Base-by-base conservation (phyloP, 148 eudicot species). In the Cornus suecica region DNA sequence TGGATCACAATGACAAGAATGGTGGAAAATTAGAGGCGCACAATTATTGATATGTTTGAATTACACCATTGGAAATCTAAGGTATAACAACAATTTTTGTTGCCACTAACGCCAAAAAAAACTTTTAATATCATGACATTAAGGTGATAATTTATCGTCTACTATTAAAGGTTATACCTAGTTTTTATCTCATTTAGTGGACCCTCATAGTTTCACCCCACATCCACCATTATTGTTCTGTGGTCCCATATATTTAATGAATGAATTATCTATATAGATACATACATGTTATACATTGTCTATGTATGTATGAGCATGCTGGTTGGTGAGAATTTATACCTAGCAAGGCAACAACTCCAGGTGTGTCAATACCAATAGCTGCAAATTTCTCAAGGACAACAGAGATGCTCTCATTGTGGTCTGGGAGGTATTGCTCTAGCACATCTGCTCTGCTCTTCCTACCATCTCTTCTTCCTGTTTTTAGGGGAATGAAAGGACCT, bases 401-500 rank as follows among this genome's bases (percentile, higher is more conserved):
- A 75, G 84, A 76, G 93, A 95, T 90, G 87, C 97, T 95, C 80
- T 95, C 99, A 70, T 95, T 95, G 84, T 95, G 99, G 77, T 95
- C 99, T 10, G 97, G 99, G 31, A 95, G 86, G 77, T 89, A 89
- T 68, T 95, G 88, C 80, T 95, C 99, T 54, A 95, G 83, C 22
- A 91, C 80, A 60, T 92, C 94, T 68, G 94, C 97, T 82, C 99
- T 87, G 83, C 94, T 91, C 68, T 74, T 89, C 60, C 99, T 86
- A 10, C 97, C 97, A 86, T 95, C 97, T 79, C 97, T 92, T 76
- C 99, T 88, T 78, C 99, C 99, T 23, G 99, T 95, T 83, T 95
- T 95, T 1, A 95, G 84, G 1, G 89, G 85, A 42, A 95, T 91
- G 76, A 92, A 65, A 64, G 99, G 99, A 15, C 99, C 99, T 82